phyloP scores from a whole-genome alignment of 345 rosid species.

The Lepidium africanum region DNA sequence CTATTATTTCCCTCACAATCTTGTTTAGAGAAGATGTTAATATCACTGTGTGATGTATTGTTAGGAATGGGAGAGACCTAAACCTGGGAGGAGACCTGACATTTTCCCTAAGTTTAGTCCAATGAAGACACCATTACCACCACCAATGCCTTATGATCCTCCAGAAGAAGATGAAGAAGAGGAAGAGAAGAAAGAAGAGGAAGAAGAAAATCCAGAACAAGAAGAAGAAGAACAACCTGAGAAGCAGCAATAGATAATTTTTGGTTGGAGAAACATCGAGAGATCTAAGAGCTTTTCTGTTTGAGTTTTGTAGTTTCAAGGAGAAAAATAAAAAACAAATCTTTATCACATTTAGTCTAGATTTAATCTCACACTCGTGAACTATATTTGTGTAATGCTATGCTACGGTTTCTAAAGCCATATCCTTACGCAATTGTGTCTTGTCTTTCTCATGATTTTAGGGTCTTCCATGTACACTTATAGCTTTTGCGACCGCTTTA shows the following conservation, averaged over 20 bases:
- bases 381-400: constrained; percentile 5
- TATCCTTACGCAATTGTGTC: too few species aligned
- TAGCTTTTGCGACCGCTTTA: background rate
- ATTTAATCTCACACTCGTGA: background rate
- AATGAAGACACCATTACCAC: constrained; percentile 74
- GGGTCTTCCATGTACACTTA: background rate
- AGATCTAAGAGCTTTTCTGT: background rate
- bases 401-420: background rate
- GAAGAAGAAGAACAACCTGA: constrained; percentile 47
- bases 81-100: constrained; percentile 73
- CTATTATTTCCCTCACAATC: background rate
- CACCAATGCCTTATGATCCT: constrained; percentile 68
- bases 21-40: background rate
- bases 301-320: constrained; percentile 22
- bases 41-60: background rate
- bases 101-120: constrained; percentile 73
- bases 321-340: background rate
- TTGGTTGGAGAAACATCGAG: constrained; percentile 1
- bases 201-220: constrained; percentile 56
- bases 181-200: constrained; percentile 63
- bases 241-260: constrained; percentile 25
- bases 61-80: constrained; percentile 76
- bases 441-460: constrained; percentile 4
- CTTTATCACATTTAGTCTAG: constrained; percentile 5
- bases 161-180: constrained; percentile 71